Evolutionary conservation across 768 basidiomycete species (phyloP), one percentile per base, ranked within the genome.

Genomic region (Pulveroboletus sp.): DNA sequence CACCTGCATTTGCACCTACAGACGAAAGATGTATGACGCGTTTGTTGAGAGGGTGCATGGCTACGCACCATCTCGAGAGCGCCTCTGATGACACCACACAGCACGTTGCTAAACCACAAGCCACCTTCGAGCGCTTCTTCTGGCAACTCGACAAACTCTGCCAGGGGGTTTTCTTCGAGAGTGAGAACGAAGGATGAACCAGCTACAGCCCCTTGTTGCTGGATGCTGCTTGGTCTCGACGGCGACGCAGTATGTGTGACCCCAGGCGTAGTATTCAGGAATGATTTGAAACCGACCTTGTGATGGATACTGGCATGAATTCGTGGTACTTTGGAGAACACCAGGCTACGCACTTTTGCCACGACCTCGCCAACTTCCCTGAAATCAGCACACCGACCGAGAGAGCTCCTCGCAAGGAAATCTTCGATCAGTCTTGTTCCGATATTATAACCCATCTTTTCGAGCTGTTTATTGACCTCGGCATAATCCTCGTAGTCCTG

Each of bases 371-470:
- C 97, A 1, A 92, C 89, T 67, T 98, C 95, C 56, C 79, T 78
- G 65, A 99, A 97, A 71, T 97, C 94, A 14, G 84, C 72, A 68
- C 97, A 99, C 57, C 91, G 76, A n/a, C 90, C 91, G 17, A 97
- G 66, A n/a, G 79, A 83, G 53, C 93, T 94, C 63, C 90, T 83
- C 20, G 97, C 95, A 40, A 99, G 78, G 62, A 99, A 97, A 64
- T 99, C 97, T 64, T 99, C 97, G 49, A 99, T 97, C 45, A 99
- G 72, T 33, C 97, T 78, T 20, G 86, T 95, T 23, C 97, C 97
- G 50, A 99, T 98, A 65, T 94, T 97, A 70, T 97, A 97, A 4
- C 97, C 97, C 95, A 97, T 98, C 73, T 94, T 95, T 61, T 99
- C 95, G 3, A 99, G 84, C 67, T 99, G 94, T 67, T 91, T 94